Evolutionary conservation across 805 yeast species (phyloP), one percentile per base, ranked within the genome.

Genomic region (Ogataea methylovora): DNA sequence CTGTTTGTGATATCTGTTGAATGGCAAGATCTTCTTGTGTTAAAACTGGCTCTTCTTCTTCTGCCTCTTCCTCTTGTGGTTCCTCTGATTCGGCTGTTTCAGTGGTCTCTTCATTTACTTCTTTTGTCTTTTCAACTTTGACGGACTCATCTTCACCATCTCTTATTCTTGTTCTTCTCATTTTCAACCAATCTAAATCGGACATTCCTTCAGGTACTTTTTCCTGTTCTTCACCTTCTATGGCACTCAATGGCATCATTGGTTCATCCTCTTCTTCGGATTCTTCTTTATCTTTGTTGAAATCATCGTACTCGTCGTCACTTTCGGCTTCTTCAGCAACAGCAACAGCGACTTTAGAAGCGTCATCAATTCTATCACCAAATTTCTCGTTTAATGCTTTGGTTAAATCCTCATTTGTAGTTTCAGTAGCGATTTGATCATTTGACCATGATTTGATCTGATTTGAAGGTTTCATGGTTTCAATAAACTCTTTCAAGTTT

Each of bases 161-260:
- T 42, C 61, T 70, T 38, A 88, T 84, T 52, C 92, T 73, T 16
- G 69, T 73, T 56, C 92, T 72, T 55, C 84, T 76, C 45, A 70
- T 72, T 49, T 78, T 76, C 40, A 88, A 69, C 97, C 97, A 88
- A 37, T 88, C 95, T 34, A 84, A 58, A 61, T 88, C 95, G 11
- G 87, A 70, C 11, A 83, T 67, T 48, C 59, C 37, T 69, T 74
- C 40, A 45, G 43, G 37, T 33, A 27, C 34, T n/a, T 29, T 19
- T 8, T 32, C 56, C 22, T 46, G 52, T 5, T 50, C 54, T 5
- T 46, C 51, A 2, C 47, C 54, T 5, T 41, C 52, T 9, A 37
- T 29, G 2, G 35, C 40, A 29, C 12, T 40, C 44, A 38, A 54
- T 33, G 41, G 52, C 56, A 45, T 54, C 49, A 76, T 65, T 74